phyloP scores from a whole-genome alignment of 2,329 filamentous ascomycete species.

The Fusarium musae region DNA sequence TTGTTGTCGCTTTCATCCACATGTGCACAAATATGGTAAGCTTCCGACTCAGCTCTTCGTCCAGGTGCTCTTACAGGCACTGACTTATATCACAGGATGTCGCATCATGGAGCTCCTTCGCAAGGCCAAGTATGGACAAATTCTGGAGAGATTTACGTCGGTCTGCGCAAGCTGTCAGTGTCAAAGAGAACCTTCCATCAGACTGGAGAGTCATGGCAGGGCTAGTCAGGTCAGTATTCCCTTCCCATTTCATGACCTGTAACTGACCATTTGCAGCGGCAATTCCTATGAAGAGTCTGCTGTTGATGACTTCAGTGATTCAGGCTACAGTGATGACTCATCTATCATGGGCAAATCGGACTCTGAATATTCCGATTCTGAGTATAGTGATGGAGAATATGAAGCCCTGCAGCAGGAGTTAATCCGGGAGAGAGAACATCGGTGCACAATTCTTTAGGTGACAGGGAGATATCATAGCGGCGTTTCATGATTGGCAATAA shows the following conservation, averaged over 20 bases:
- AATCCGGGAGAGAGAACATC: background rate
- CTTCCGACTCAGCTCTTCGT: accelerated
- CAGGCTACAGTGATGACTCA: background rate
- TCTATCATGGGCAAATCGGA: background rate
- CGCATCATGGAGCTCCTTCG: background rate
- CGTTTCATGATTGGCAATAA: background rate
- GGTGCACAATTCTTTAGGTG: background rate
- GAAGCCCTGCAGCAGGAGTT: background rate
- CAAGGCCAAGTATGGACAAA: background rate
- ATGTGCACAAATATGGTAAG: background rate
- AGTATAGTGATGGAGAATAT: background rate
- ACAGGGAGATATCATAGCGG: background rate
- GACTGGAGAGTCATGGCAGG: background rate
- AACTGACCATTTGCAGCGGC: background rate
- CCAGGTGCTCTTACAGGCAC: accelerated
- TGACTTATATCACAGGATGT: background rate
- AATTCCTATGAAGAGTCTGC: background rate
- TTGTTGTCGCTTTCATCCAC: background rate
- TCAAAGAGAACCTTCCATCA: background rate
- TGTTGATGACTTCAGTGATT: background rate
- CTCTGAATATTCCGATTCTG: background rate
- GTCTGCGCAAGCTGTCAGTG: background rate
- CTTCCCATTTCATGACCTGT: accelerated
- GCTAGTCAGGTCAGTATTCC: background rate
- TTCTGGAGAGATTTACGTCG: background rate